Conservation (phyloP, 2,329 filamentous ascomycete species). For the Diplodia seriata region DNA sequence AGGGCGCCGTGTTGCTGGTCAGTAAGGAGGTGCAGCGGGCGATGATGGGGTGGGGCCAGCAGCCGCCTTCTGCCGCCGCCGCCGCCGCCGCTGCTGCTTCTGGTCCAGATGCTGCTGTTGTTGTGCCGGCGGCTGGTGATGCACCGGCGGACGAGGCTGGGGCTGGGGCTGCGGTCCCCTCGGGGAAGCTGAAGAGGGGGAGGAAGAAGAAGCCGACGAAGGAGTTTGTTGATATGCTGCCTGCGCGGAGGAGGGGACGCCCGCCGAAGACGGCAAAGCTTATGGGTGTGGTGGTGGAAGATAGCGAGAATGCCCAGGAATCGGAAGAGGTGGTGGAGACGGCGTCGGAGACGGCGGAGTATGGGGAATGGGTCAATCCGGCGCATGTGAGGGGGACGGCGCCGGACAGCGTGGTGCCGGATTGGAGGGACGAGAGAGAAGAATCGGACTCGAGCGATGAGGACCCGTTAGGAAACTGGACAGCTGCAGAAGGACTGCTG, state of each 20-base stretch:
- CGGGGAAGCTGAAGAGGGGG: not conserved
- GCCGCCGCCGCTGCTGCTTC: too few species aligned
- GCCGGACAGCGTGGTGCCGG: not conserved
- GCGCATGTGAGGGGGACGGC: not conserved
- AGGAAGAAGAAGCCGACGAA: slow-evolving; percentile 4
- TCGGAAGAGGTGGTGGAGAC: not conserved
- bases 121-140: not conserved
- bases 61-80: too few species aligned
- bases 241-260: not conserved
- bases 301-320: not conserved
- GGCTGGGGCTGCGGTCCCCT: not conserved
- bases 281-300: slow-evolving; percentile 7
- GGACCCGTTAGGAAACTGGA: not conserved
- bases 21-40: slow-evolving; percentile 5
- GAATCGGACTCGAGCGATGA: not conserved
- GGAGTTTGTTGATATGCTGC: slow-evolving; percentile 19
- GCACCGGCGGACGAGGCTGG: not conserved
- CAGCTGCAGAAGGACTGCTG: not conserved
- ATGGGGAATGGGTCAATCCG: slow-evolving; percentile 2
- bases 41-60: not conserved
- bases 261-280: not conserved
- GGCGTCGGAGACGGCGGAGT: not conserved
- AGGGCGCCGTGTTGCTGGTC: slow-evolving; percentile 5
- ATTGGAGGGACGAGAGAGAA: not conserved
- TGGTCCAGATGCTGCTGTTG: too few species aligned